Evolutionary conservation across 2,329 filamentous ascomycete genomes (phyloP).

Genomic region (Trichoderma citrinoviride): DNA sequence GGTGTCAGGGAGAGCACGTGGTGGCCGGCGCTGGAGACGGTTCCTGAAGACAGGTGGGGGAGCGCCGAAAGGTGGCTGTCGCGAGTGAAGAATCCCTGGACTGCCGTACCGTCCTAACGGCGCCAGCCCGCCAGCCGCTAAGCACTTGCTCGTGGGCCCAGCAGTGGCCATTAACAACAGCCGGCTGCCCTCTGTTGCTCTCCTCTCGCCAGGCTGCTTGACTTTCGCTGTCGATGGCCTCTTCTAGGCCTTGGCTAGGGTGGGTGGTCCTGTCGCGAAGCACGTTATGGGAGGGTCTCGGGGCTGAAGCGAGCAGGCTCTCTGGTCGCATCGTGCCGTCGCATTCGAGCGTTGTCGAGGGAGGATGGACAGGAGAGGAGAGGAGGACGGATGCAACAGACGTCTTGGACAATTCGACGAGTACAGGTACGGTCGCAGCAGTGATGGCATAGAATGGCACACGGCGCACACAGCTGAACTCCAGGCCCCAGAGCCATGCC

Average conservation of each 20-base stretch:
- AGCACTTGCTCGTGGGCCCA: neutral
- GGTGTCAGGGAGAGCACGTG: slow-evolving; percentile 19
- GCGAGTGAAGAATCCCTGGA: no score
- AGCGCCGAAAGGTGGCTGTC: slow-evolving; percentile 6
- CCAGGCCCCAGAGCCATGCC: no score
- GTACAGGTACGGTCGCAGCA: no score
- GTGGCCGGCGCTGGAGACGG: slow-evolving; percentile 14
- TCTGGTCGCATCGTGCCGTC: neutral
- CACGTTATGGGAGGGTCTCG: neutral
- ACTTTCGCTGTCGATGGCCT: neutral
- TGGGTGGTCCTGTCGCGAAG: neutral
- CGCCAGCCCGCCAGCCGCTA: slow-evolving; percentile 14
- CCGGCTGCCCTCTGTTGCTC: neutral
- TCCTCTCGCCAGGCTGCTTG: neutral
- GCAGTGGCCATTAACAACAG: neutral
- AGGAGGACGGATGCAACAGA: no score
- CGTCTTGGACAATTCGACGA: no score
- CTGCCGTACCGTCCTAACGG: slow-evolving; percentile 5
- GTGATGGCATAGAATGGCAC: no score
- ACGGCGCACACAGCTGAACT: no score
- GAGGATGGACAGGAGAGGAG: neutral
- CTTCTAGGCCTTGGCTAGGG: slow-evolving; percentile 3
- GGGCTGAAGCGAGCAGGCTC: neutral
- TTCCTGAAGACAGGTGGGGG: slow-evolving; percentile 19
- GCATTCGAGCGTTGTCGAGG: neutral